Evolutionary conservation across 345 rosid genomes (phyloP), one percentile per base, ranked within the genome.

Genomic region (Salix exigua): DNA sequence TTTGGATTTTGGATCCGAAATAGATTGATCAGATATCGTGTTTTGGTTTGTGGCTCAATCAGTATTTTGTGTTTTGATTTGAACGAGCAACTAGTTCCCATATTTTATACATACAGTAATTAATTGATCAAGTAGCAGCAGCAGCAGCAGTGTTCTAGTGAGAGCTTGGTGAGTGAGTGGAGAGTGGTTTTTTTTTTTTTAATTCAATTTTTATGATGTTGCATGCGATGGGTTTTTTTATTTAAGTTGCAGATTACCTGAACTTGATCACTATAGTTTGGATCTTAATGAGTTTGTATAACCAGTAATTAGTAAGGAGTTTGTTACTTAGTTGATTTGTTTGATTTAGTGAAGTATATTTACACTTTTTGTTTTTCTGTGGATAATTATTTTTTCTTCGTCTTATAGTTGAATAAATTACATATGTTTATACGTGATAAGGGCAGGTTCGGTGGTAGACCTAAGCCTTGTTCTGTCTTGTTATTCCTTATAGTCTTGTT

Each of bases 1-100:
- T 84, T 71, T 61, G 87, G 92, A 91, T 89, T 84, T 71, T 61
- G 87, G 92, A 92, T 89, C 91, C 86, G 88, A 72, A 84, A 78
- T 84, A 79, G 88, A 88, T 86, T 81, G 44, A 33, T 74, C 68
- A 58, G 75, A 11, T 70, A 51, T 73, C 35, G 21, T 73, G 72
- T 82, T 80, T 82, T 58, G 73, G 70, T 74, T 75, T 75, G 58
- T 74, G 83, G 83, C 84, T 85, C 80, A 70, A 80, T 82, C 69
- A 81, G 83, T 66, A 38, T 53, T 76, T 80, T 35, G 33, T 72
- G 17, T 61, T 69, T 51, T 66, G 75, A 73, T 77, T 73, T 75
- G 74, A 42, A 28, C 17, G 30, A 63, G 46, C 46, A 9, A 55
- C 26, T n/a, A 12, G n/a, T 55, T 55, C 28, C 26, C 18, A 14